phyloP scores from a whole-genome alignment of 352 stramenopile species.

The Peronosclerospora sorghi region DNA sequence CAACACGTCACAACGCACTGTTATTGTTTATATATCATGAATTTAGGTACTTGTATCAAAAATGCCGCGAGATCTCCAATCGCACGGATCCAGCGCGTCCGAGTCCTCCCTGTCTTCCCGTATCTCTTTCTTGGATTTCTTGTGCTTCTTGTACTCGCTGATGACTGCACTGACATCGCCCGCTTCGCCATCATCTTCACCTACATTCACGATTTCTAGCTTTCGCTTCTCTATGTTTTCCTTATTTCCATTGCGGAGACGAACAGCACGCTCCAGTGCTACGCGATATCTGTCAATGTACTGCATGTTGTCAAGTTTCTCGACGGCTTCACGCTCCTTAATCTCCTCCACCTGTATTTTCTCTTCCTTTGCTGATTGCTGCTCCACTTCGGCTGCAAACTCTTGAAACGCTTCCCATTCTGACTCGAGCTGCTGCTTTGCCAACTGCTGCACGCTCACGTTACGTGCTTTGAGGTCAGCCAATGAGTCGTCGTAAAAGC shows the following conservation, averaged over 20 bases:
- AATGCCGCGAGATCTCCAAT: slow-evolving; percentile 35
- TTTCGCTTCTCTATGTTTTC: slow-evolving; percentile 13
- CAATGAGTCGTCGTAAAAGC: slow-evolving; percentile 45
- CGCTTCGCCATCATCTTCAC: slow-evolving; percentile 6
- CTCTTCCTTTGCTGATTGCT: slow-evolving; percentile 25
- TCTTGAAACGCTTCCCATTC: slow-evolving; percentile 57
- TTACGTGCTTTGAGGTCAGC: slow-evolving; percentile 37
- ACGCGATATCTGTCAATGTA: slow-evolving; percentile 55
- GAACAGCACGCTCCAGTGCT: slow-evolving; percentile 27
- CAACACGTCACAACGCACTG: neutral
- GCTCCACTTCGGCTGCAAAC: slow-evolving; percentile 47
- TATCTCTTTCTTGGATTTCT: slow-evolving; percentile 9
- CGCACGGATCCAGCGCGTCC: slow-evolving; percentile 27
- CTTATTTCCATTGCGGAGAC: slow-evolving; percentile 8
- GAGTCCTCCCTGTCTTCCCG: slow-evolving; percentile 16
- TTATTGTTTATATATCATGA: too few relatives aligned
- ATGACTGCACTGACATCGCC: slow-evolving; percentile 5
- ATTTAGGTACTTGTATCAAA: too few relatives aligned
- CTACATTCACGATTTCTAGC: neutral
- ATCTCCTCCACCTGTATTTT: slow-evolving; percentile 24
- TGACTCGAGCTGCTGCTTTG: slow-evolving; percentile 24
- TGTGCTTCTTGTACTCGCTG: slow-evolving; percentile 26
- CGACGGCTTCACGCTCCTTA: slow-evolving; percentile 33
- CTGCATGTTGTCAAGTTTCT: slow-evolving; percentile 57
- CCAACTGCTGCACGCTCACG: slow-evolving; percentile 35